Conservation (phyloP, 805 yeast species). For the Metschnikowia kofuensis region DNA sequence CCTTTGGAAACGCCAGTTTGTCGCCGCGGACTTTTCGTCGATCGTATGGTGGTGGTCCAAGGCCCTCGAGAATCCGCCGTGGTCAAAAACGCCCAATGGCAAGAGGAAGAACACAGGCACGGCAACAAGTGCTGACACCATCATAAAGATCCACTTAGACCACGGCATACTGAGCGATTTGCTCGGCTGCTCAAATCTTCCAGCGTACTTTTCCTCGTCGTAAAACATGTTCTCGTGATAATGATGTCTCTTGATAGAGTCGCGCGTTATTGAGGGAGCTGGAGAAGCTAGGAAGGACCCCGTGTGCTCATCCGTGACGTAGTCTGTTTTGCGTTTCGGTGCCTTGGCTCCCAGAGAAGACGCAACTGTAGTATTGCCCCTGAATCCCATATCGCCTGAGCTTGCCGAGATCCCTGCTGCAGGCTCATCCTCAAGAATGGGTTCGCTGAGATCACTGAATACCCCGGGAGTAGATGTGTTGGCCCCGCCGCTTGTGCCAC, state of each 20-base stretch:
- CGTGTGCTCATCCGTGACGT: neutral
- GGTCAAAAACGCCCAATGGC: slow-evolving; percentile 35
- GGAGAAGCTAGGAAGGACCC: slow-evolving; percentile 3
- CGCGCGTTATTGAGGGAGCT: slow-evolving; percentile 13
- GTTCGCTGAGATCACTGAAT: slow-evolving; percentile 1
- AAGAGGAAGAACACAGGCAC: slow-evolving; percentile 40
- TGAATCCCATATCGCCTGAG: neutral
- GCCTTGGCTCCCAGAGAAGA: neutral
- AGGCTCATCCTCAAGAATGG: neutral
- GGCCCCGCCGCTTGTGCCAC: neutral
- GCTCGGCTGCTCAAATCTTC: neutral
- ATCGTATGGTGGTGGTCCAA: slow-evolving; percentile 11
- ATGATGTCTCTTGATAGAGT: slow-evolving; percentile 8
- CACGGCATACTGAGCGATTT: slow-evolving; percentile 9
- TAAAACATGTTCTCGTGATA: slow-evolving; percentile 7
- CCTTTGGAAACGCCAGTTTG: slow-evolving; percentile 9
- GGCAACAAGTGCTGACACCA: slow-evolving; percentile 31
- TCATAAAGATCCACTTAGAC: slow-evolving; percentile 23
- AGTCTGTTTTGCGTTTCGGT: neutral
- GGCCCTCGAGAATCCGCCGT: slow-evolving; percentile 15
- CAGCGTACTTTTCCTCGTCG: neutral
- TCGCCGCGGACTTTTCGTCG: slow-evolving; percentile 6
- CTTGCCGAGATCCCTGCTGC: neutral
- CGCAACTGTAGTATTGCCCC: neutral
- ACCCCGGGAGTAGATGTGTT: slow-evolving; percentile 1